Percentiles rank a stretch among this genome's conserved stretches.
phyloP scores from a whole-genome alignment of 2,329 filamentous ascomycete species.

The Cladosporium cucumerinum region DNA sequence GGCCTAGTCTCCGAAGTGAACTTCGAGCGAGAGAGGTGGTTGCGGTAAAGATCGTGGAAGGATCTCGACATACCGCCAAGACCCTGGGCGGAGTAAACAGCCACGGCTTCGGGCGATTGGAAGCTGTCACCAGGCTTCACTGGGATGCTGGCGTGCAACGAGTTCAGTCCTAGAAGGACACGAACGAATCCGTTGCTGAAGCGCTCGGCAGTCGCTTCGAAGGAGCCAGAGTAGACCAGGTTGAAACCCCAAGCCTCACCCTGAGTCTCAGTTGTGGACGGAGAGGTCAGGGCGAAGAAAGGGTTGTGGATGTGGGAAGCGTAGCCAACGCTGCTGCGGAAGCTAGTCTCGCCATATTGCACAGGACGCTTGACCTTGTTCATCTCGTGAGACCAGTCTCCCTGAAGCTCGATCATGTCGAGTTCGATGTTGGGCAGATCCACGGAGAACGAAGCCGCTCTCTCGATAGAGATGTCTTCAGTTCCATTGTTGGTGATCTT shows the following conservation, averaged over 20 bases:
- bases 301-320: conserved; percentile 64
- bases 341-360: conserved; percentile 41
- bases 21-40: conserved; percentile 58
- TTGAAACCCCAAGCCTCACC: conserved; percentile 65
- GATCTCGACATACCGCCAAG: conserved; percentile 61
- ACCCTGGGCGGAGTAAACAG: conserved; percentile 58
- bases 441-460: conserved; percentile 59
- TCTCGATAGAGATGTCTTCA: conserved; percentile 52
- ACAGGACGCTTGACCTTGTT: conserved; percentile 51
- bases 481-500: conserved; percentile 59
- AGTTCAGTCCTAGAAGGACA: conserved; percentile 59
- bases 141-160: conserved; percentile 57
- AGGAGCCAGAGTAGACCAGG: conserved; percentile 63
- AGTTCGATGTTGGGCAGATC: conserved; percentile 60
- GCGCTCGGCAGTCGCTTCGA: conserved; percentile 59
- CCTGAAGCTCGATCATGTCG: conserved; percentile 60
- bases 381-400: conserved; percentile 62
- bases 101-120: conserved; percentile 60
- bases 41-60: conserved; percentile 60
- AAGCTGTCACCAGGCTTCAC: conserved; percentile 56
- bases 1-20: conserved; percentile 53
- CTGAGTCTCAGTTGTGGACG: conserved; percentile 57
- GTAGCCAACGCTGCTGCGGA: conserved; percentile 60
- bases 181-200: conserved; percentile 61
- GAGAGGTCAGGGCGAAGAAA: conserved; percentile 57